Percentiles rank a stretch among this genome's conserved stretches.
Conservation (phyloP, 306 rosid genomes). For the Hippophae gyantsensis region DNA sequence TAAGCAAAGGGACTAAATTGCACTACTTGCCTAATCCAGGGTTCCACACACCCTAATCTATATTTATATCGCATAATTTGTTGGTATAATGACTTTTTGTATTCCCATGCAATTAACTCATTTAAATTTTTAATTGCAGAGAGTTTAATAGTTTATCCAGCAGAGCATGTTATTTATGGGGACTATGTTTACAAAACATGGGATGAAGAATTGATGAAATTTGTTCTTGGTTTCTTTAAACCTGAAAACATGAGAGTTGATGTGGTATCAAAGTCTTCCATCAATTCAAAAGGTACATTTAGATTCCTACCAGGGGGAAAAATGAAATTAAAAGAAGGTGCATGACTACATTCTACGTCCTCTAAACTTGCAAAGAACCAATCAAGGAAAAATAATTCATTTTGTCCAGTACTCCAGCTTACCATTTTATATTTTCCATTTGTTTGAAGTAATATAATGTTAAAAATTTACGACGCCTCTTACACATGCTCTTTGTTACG, state of each 20-base stretch:
- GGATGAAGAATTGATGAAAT: slow-evolving; percentile 62
- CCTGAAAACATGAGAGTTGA: slow-evolving; percentile 96
- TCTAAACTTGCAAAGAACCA: too few species aligned
- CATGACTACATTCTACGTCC: too few species aligned
- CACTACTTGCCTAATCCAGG: too few species aligned
- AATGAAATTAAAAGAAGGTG: not conserved
- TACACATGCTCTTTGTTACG: not conserved
- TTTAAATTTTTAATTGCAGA: slow-evolving; percentile 41
- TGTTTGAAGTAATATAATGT: not conserved
- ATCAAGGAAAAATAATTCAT: too few species aligned
- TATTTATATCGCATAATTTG: too few species aligned
- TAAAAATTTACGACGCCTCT: not conserved
- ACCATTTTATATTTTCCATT: too few species aligned
- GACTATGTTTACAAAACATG: slow-evolving; percentile 66
- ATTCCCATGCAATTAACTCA: slow-evolving; percentile 9
- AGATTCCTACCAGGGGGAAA: not conserved
- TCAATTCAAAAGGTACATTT: slow-evolving; percentile 42
- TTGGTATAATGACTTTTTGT: not conserved
- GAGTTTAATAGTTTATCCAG: slow-evolving; percentile 53
- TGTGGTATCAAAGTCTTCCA: slow-evolving; percentile 59
- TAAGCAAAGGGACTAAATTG: too few species aligned
- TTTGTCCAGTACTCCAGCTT: too few species aligned
- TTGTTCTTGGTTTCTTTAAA: slow-evolving; percentile 62
- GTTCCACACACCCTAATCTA: too few species aligned
- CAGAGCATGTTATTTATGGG: slow-evolving; percentile 86